Evolutionary conservation across 495 filamentous ascomycete species (phyloP).

Genomic region (Pyronema domesticum): DNA sequence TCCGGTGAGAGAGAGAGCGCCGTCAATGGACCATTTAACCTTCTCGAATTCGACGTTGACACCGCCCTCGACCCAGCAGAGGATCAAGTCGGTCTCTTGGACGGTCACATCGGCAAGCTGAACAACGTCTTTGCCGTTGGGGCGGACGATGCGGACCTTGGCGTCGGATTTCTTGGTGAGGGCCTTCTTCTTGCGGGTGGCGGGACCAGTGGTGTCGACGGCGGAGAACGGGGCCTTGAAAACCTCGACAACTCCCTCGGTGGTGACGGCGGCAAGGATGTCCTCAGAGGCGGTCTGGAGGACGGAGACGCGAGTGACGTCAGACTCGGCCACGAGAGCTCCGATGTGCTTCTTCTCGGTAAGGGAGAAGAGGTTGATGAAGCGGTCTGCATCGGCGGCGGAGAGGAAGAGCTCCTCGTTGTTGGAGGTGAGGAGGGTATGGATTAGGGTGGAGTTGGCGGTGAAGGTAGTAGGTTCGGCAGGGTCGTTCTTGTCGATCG

Average conservation of each 20-base stretch:
- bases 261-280: slow-evolving; percentile 34
- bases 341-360: slow-evolving; percentile 30
- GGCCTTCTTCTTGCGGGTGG: slow-evolving; percentile 32
- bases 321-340: slow-evolving; percentile 37
- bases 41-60: slow-evolving; percentile 39
- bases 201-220: slow-evolving; percentile 18
- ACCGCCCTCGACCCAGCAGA: slow-evolving; percentile 38
- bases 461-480: slow-evolving; percentile 30
- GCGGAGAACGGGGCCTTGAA: slow-evolving; percentile 39
- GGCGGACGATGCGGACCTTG: slow-evolving; percentile 33
- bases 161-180: slow-evolving; percentile 35
- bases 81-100: slow-evolving; percentile 33
- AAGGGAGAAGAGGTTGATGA: slow-evolving; percentile 37
- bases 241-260: slow-evolving; percentile 38
- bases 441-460: slow-evolving; percentile 37
- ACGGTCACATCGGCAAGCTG: slow-evolving; percentile 32
- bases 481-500: slow-evolving; percentile 32
- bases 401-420: slow-evolving; percentile 28
- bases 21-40: slow-evolving; percentile 33
- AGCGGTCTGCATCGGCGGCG: slow-evolving; percentile 37
- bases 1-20: slow-evolving; percentile 32
- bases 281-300: slow-evolving; percentile 10
- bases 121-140: slow-evolving; percentile 28
- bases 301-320: slow-evolving; percentile 29
- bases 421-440: slow-evolving; percentile 32